A percentile compares a stretch with the other conserved stretches of the same genome.
These are phyloP conservation scores for Penicillium sp. DNA, from an alignment of 2,329 filamentous ascomycete species.

Conservation along the genomic window DNA sequence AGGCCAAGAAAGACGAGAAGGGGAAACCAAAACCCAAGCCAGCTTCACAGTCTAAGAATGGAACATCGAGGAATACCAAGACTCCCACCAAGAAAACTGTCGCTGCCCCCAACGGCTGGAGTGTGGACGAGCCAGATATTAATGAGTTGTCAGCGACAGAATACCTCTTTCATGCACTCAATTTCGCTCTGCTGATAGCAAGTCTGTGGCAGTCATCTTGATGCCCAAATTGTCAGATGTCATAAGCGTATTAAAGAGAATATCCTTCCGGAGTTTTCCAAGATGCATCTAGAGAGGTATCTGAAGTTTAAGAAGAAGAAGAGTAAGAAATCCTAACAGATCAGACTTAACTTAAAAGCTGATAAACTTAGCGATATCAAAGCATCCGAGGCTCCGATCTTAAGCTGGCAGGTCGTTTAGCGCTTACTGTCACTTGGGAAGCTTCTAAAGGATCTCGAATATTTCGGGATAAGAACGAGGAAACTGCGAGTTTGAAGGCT, in stretches of 20 bases:
- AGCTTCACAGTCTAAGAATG: no score
- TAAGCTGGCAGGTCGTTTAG: not conserved
- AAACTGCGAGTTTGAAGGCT: not conserved
- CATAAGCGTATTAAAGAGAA: not conserved
- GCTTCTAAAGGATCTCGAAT: not conserved
- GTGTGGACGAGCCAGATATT: not conserved
- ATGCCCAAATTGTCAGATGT: not conserved
- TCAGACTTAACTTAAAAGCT: no score
- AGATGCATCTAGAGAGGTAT: not conserved
- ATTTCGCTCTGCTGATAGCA: not conserved
- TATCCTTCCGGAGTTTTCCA: not conserved
- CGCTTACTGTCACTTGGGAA: not conserved
- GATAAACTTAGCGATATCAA: not conserved
- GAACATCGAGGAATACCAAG: no score
- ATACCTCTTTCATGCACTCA: not conserved
- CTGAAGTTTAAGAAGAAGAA: not conserved
- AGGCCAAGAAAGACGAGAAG: not conserved
- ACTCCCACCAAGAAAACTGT: not conserved
- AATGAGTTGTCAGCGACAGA: not conserved
- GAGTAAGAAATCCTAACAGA: not conserved
- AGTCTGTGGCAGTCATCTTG: not conserved
- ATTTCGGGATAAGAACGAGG: not conserved
- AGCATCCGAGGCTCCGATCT: not conserved
- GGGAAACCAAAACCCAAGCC: not conserved
- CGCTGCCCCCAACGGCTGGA: not conserved